These are phyloP conservation scores for Myxozyma nipponensis DNA, from an alignment of 805 yeast species.

Conservation along the genomic window DNA sequence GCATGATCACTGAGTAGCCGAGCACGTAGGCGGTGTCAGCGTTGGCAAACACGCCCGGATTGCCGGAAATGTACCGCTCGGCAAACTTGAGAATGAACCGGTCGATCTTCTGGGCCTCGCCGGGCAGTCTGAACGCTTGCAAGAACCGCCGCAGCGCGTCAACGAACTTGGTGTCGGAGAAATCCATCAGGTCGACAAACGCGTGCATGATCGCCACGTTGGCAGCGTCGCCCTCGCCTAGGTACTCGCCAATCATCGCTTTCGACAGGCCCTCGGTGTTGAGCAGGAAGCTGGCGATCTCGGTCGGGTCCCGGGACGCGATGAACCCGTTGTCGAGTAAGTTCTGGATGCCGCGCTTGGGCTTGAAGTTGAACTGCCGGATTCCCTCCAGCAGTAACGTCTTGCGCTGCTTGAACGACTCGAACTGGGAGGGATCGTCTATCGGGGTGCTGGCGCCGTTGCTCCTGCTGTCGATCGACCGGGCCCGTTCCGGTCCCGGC, in stretches of 20 bases:
- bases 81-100: constrained; percentile 96
- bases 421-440: constrained; percentile 83
- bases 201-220: constrained; percentile 86
- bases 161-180: constrained; percentile 63
- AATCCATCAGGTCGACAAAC: constrained; percentile 85
- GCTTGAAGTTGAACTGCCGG: constrained; percentile 75
- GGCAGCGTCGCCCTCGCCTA: constrained; percentile 82
- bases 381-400: constrained; percentile 76
- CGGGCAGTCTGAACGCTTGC: constrained; percentile 90
- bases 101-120: constrained; percentile 97
- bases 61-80: constrained; percentile 81
- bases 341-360: constrained; percentile 69
- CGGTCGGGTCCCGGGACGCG: constrained; percentile 53
- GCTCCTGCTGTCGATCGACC: background rate
- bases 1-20: constrained; percentile 87
- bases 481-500: constrained; percentile 5
- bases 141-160: constrained; percentile 81
- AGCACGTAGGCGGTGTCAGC: constrained; percentile 81
- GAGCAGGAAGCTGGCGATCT: constrained; percentile 71
- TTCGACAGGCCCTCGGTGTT: constrained; percentile 72
- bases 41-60: constrained; percentile 72
- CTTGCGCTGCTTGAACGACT: constrained; percentile 75
- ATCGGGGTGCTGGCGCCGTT: constrained; percentile 28
- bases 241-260: constrained; percentile 79
- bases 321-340: constrained; percentile 65